Evolutionary conservation across 1,284 basidiomycete genomes (phyloP).

Genomic region (Ustilago nuda): DNA sequence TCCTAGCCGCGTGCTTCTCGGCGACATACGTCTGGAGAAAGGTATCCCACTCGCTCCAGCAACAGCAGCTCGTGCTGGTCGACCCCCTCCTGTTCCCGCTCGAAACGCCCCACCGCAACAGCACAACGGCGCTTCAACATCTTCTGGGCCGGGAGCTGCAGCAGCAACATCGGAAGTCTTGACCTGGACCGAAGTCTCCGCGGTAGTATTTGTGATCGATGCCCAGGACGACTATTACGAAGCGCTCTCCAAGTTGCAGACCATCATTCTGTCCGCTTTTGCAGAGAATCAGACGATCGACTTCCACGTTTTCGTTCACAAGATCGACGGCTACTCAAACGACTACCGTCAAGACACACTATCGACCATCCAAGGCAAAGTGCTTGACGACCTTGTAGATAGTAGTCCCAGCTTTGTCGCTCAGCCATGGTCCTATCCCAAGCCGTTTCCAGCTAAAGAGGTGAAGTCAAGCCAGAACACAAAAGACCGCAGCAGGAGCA

Average conservation of each 20-base stretch:
- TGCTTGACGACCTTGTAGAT: conserved; percentile 64
- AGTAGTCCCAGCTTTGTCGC: conserved; percentile 51
- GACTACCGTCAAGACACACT: conserved; percentile 80
- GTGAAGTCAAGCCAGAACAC: conserved; percentile 21
- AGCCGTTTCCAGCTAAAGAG: conserved; percentile 29
- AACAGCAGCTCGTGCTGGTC: conserved; percentile 22
- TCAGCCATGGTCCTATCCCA: conserved; percentile 49
- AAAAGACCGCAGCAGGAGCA: conserved; percentile 41
- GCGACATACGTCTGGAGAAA: conserved; percentile 39
- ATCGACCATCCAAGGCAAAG: conserved; percentile 62
- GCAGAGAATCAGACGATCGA: conserved; percentile 82
- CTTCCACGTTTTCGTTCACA: conserved; percentile 95
- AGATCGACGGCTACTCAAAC: conserved; percentile 89
- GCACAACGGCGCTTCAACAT: background rate
- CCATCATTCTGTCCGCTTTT: conserved; percentile 71
- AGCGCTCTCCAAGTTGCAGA: conserved; percentile 78
- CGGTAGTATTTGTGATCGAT: conserved; percentile 92
- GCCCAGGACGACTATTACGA: conserved; percentile 79
- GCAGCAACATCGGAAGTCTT: conserved; percentile 25
- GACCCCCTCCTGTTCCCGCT: conserved; percentile 39
- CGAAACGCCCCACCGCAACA: conserved; percentile 21
- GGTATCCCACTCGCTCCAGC: conserved; percentile 36
- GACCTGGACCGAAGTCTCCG: conserved; percentile 62
- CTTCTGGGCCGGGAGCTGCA: conserved; percentile 5
- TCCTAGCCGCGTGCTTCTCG: conserved; percentile 78